These are phyloP conservation scores for Lasiodiplodia sp. DNA, from an alignment of 2,329 filamentous ascomycete species.

Conservation along the genomic window DNA sequence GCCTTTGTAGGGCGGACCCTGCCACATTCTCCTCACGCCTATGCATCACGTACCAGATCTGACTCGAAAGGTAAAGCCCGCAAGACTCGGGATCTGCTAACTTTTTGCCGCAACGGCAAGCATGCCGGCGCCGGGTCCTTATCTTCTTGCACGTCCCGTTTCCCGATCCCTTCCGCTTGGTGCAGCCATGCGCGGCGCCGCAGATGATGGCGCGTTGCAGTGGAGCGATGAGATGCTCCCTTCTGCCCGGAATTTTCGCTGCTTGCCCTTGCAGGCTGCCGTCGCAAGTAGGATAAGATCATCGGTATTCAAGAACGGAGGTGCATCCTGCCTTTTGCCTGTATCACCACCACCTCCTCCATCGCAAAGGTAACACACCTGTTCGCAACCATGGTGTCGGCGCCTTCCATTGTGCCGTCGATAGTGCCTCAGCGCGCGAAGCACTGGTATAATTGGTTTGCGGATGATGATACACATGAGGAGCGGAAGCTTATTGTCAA, in stretches of 20 bases:
- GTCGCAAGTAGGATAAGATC: background rate
- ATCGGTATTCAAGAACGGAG: background rate
- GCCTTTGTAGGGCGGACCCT: background rate
- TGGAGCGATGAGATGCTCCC: conserved; percentile 22
- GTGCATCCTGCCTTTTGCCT: background rate
- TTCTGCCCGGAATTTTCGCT: background rate
- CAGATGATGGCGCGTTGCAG: conserved; percentile 13
- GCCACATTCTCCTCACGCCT: background rate
- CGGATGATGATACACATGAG: conserved; percentile 54
- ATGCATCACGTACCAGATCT: background rate
- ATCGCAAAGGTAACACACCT: background rate
- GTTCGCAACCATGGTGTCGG: conserved; percentile 7
- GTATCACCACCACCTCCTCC: background rate
- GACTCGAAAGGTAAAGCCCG: conserved; percentile 7
- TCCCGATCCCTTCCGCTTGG: background rate
- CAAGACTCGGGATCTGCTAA: background rate
- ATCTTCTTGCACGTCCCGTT: conserved; percentile 2
- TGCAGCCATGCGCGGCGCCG: background rate
- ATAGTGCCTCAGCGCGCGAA: conserved; percentile 13
- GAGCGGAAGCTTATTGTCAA: conserved; percentile 63
- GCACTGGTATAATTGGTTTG: conserved; percentile 36
- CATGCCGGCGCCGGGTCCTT: background rate
- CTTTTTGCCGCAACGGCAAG: background rate
- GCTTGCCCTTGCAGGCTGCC: background rate
- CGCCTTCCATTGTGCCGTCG: conserved; percentile 12